Percentiles rank a stretch among this genome's conserved stretches.
These are phyloP conservation scores for Scedosporium minutisporum DNA, from an alignment of 2,329 filamentous ascomycete species.

Conservation along the genomic window DNA sequence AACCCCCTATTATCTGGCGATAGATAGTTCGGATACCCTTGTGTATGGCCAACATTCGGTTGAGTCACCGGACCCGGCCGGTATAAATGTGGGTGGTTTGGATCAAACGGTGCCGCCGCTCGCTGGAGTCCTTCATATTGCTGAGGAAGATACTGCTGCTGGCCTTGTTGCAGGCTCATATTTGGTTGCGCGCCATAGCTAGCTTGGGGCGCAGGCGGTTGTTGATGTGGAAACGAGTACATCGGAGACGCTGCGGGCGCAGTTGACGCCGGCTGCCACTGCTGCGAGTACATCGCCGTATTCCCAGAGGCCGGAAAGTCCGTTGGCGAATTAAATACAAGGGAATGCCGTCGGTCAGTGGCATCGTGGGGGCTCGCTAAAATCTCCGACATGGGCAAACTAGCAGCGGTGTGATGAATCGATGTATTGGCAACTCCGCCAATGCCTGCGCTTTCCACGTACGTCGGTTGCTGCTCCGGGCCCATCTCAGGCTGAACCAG, in stretches of 20 bases:
- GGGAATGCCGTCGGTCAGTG: slow-evolving; percentile 33
- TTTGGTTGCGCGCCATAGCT: slow-evolving; percentile 1
- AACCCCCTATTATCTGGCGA: slow-evolving; percentile 2
- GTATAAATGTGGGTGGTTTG: neutral
- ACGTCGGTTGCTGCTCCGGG: slow-evolving; percentile 28
- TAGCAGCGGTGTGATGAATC: slow-evolving; percentile 23
- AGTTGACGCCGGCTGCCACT: slow-evolving; percentile 35
- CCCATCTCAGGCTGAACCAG: slow-evolving; percentile 32
- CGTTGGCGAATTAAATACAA: slow-evolving; percentile 28
- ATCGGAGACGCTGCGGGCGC: slow-evolving; percentile 30
- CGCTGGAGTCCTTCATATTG: slow-evolving; percentile 4
- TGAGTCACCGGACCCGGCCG: neutral
- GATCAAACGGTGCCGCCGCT: slow-evolving; percentile 1
- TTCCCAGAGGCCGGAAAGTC: slow-evolving; percentile 34
- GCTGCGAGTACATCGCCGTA: slow-evolving; percentile 29
- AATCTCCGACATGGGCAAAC: slow-evolving; percentile 34
- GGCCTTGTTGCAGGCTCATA: slow-evolving; percentile 1
- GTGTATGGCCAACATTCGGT: neutral
- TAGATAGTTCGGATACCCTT: slow-evolving; percentile 3
- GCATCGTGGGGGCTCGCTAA: slow-evolving; percentile 34
- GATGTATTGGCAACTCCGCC: slow-evolving; percentile 22
- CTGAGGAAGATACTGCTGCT: slow-evolving; percentile 4
- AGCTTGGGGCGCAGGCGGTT: slow-evolving; percentile 13
- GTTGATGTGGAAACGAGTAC: slow-evolving; percentile 32
- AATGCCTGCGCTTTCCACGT: slow-evolving; percentile 27